Percentiles rank a stretch among this genome's conserved stretches.
phyloP scores from a whole-genome alignment of 768 basidiomycete genomes.

The Auriscalpium orientale region DNA sequence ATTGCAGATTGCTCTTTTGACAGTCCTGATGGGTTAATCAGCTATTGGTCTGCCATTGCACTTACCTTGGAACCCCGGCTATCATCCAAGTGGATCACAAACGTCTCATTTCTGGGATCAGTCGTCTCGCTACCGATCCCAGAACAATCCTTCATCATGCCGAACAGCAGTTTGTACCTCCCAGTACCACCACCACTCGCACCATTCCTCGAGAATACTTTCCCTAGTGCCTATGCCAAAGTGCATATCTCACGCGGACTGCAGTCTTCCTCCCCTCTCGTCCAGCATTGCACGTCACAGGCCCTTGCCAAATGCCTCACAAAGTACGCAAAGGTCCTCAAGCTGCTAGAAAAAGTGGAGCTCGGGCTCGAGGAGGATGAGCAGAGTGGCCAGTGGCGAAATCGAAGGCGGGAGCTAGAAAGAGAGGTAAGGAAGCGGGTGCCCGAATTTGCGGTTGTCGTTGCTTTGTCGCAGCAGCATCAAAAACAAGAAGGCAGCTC shows the following conservation, averaged over 20 bases:
- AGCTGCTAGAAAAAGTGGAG: conserved; percentile 41
- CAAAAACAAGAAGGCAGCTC: neutral
- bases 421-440: conserved; percentile 66
- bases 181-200: conserved; percentile 70
- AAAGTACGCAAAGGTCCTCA: conserved; percentile 57
- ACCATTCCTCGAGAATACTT: conserved; percentile 65
- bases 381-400: conserved; percentile 66
- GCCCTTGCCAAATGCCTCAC: conserved; percentile 66
- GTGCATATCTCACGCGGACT: conserved; percentile 76
- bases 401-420: conserved; percentile 59
- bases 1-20: neutral
- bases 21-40: conserved; percentile 22
- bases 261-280: conserved; percentile 60
- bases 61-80: conserved; percentile 80
- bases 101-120: conserved; percentile 73
- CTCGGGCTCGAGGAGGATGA: conserved; percentile 52
- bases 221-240: conserved; percentile 70
- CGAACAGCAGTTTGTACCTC: conserved; percentile 40
- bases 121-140: conserved; percentile 78
- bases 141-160: conserved; percentile 48
- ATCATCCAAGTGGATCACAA: conserved; percentile 87
- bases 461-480: conserved; percentile 68
- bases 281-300: conserved; percentile 80
- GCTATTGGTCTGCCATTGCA: conserved; percentile 64
- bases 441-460: conserved; percentile 81